A percentile compares a stretch with the other conserved stretches of the same genome.
phyloP scores from a whole-genome alignment of 179 eudicot genomes.

The Amaranthus tricolor region DNA sequence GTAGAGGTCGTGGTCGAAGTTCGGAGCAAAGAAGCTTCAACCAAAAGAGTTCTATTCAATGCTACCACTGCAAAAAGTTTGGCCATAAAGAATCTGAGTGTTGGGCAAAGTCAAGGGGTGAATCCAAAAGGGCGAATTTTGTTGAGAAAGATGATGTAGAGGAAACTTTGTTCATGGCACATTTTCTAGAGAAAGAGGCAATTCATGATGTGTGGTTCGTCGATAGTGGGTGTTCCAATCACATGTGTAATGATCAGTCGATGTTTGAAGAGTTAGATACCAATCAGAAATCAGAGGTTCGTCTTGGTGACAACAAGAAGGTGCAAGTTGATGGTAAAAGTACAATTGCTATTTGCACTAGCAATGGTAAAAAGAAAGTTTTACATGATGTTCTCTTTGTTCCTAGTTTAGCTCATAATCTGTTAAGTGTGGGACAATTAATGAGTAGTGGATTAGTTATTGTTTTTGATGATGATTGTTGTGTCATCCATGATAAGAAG shows the following conservation, averaged over 20 bases:
- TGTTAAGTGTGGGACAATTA: no score
- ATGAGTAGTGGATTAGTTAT: no score
- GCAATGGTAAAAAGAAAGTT: slow-evolving; percentile 16
- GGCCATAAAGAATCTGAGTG: no score
- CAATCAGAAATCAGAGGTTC: not conserved
- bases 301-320: slow-evolving; percentile 23
- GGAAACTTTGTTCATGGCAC: no score
- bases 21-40: not conserved
- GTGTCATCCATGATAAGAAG: no score
- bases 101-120: no score
- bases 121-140: no score
- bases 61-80: no score
- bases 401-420: no score
- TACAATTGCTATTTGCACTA: slow-evolving; percentile 13
- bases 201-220: not conserved
- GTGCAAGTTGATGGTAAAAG: slow-evolving; percentile 11
- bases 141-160: no score
- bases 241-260: not conserved
- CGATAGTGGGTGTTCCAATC: slow-evolving; percentile 20
- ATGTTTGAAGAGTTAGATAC: slow-evolving; percentile 14
- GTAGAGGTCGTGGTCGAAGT: not conserved
- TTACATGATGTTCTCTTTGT: no score
- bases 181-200: not conserved
- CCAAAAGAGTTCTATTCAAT: not conserved
- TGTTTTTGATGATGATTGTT: no score